Evolutionary conservation across 2,329 filamentous ascomycete species (phyloP).

Genomic region (Cytospora paraplurivora): DNA sequence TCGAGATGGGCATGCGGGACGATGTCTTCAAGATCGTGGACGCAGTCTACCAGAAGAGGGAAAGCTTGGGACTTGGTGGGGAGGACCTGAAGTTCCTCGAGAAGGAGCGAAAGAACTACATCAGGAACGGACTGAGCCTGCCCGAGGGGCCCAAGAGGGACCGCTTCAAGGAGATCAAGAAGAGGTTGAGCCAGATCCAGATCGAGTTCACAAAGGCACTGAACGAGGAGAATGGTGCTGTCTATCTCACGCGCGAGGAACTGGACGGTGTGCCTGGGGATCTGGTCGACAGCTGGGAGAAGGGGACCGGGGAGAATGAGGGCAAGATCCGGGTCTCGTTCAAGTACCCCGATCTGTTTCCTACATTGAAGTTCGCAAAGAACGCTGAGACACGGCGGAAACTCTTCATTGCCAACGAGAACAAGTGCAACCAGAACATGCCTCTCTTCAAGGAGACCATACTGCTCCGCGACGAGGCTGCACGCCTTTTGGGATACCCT

Average conservation of each 20-base stretch:
- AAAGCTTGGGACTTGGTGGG: conserved; percentile 59
- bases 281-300: conserved; percentile 66
- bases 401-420: conserved; percentile 75
- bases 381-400: conserved; percentile 68
- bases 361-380: conserved; percentile 74
- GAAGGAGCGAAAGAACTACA: conserved; percentile 76
- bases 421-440: conserved; percentile 76
- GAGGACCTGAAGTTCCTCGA: conserved; percentile 74
- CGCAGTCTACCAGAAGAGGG: conserved; percentile 57
- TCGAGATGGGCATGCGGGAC: conserved; percentile 80
- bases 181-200: conserved; percentile 71
- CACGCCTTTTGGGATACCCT: conserved; percentile 73
- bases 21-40: conserved; percentile 73
- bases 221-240: conserved; percentile 78
- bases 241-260: conserved; percentile 76
- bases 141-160: conserved; percentile 71
- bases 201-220: conserved; percentile 79
- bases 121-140: conserved; percentile 73
- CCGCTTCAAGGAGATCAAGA: conserved; percentile 85
- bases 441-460: conserved; percentile 75
- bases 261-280: conserved; percentile 75
- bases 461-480: conserved; percentile 74
- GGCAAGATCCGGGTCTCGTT: conserved; percentile 74
- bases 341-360: conserved; percentile 83
- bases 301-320: conserved; percentile 71